Conservation (phyloP, 306 rosid genomes). For the Luffa acutangula region DNA sequence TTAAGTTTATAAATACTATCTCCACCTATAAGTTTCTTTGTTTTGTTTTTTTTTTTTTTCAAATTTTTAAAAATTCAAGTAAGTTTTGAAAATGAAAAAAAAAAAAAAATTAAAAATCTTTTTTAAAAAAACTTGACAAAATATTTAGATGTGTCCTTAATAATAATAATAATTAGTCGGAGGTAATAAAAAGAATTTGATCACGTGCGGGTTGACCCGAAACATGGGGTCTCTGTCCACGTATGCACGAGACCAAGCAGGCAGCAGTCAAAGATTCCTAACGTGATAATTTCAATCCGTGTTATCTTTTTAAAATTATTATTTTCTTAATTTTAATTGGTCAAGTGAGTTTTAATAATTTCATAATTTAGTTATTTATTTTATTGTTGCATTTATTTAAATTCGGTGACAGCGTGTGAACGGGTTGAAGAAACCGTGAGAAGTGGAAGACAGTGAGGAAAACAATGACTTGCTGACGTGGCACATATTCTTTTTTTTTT, state of each 20-base stretch:
- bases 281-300: neutral
- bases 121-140: too few species aligned
- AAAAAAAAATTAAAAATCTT: too few species aligned
- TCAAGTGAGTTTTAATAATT: neutral
- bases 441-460: conserved; percentile 6
- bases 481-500: neutral
- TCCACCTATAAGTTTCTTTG: too few species aligned
- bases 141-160: too few species aligned
- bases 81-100: too few species aligned
- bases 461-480: neutral
- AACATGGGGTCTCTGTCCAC: neutral
- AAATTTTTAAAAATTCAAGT: too few species aligned
- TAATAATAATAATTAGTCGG: neutral
- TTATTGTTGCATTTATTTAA: neutral
- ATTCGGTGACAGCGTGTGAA: conserved; percentile 1
- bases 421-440: neutral
- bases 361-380: neutral
- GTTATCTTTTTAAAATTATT: neutral
- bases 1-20: too few species aligned
- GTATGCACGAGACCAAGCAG: neutral
- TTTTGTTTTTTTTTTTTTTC: too few species aligned
- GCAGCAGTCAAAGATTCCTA: neutral
- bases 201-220: neutral
- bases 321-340: neutral
- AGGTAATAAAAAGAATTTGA: neutral